A percentile compares a stretch with the other conserved stretches of the same genome.
Evolutionary conservation across 129 eudicot genomes (phyloP).

Genomic region (sunflower (Helianthus annuus)): DNA sequence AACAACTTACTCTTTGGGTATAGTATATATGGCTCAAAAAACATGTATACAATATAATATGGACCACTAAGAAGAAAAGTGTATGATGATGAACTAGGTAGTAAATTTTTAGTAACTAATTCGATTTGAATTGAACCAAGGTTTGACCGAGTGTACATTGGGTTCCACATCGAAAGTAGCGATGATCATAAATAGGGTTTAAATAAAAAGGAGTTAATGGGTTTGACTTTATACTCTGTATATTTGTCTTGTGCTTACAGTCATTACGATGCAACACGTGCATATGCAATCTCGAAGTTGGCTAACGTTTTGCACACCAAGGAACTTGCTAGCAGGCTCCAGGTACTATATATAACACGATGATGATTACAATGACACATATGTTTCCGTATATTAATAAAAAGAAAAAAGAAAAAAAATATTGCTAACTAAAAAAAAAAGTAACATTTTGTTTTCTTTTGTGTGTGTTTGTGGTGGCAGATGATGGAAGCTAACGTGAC

Average conservation of each 20-base stretch:
- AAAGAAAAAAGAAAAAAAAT: neutral
- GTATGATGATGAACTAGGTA: too few species aligned
- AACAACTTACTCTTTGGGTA: too few species aligned
- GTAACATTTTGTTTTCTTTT: conserved; percentile 27
- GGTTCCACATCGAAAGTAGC: conserved; percentile 21
- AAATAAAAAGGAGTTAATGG: neutral
- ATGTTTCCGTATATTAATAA: neutral
- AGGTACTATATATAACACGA: conserved; percentile 35
- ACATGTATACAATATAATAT: too few species aligned
- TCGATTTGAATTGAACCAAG: conserved; percentile 16
- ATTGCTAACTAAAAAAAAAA: neutral
- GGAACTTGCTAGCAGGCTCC: conserved; percentile 75
- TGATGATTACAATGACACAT: neutral
- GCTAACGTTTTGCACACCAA: conserved; percentile 97
- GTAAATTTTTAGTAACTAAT: conserved; percentile 8
- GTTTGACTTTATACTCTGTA: conserved; percentile 32
- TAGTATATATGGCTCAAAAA: too few species aligned
- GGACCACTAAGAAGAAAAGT: too few species aligned
- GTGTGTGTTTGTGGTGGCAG: conserved; percentile 35
- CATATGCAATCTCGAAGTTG: conserved; percentile 94
- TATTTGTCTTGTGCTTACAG: conserved; percentile 35
- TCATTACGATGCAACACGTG: conserved; percentile 93
- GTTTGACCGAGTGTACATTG: conserved; percentile 12
- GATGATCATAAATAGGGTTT: conserved; percentile 1
- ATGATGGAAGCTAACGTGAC: conserved; percentile 77